Base-by-base conservation (phyloP, 164 flowering plant species). In the Tetracentron sinense region DNA sequence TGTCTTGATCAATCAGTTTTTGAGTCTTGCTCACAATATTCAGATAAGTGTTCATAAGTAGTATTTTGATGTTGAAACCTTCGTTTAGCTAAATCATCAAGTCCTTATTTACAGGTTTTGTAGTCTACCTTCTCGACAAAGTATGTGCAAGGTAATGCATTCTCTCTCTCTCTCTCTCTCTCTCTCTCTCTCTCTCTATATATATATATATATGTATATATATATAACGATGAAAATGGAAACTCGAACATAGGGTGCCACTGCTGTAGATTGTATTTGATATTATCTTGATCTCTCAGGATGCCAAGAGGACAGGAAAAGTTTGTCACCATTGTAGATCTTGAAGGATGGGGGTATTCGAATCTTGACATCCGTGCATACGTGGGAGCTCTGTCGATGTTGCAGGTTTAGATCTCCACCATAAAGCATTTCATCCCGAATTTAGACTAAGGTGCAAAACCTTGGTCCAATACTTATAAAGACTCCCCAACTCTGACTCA, bases 291-390 rank as follows among this genome's bases (percentile, higher is more conserved):
- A 29, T 71, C 12, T 62, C 51, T 46, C 84, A 92, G 98, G 69
- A 78, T 81, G 67, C 85, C 86, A 1, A 38, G 42, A 33, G 97
- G 91, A 60, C 81, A 83, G 26, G 97, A 87, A 56, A 90, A 87
- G 74, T 88, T 88, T 67, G 35, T 73, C 0, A 66, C 33, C 14
- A 89, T 93, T 47, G 87, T 54, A 23, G 97, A 90, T 65, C 77
- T 89, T 31, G 26, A 89, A 78, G 97, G 92, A 21, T 89, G 90
- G 88, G 92, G 96, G 25, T 90, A 83, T 61, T 65, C 87, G 0
- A 87, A 86, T 64, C 69, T 78, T 30, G 96, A 93, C 49, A 46
- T 87, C 30, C 90, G 87, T 19, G 98, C 64, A 35, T 83, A 82
- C 71, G 30, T 82, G 17, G 92, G 75, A 48, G 79, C 89, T 54